Evolutionary conservation across 2,329 filamentous ascomycete species (phyloP).

Genomic region (Verruconis gallopava): DNA sequence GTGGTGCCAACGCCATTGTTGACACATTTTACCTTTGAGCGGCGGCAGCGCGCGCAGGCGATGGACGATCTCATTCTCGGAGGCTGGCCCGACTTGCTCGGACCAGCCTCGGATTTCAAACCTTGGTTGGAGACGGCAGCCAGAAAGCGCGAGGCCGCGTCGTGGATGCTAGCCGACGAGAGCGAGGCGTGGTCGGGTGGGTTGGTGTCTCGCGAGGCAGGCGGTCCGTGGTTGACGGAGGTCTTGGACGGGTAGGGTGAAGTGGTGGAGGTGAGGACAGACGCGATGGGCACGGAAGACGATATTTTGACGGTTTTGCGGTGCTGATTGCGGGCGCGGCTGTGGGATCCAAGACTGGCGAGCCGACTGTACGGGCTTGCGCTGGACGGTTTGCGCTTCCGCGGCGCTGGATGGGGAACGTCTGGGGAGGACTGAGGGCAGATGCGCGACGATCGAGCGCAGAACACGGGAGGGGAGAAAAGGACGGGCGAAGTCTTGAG

Average conservation of each 20-base stretch:
- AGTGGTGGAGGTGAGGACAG: constrained; percentile 15
- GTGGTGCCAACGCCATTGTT: constrained; percentile 59
- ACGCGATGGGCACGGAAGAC: constrained; percentile 16
- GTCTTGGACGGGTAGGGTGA: constrained; percentile 9
- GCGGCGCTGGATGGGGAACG: no score
- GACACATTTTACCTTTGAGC: constrained; percentile 78
- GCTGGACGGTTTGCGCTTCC: no score
- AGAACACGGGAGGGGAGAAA: no score
- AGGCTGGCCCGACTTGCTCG: constrained; percentile 16
- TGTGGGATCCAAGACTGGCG: no score
- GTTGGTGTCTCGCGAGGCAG: constrained; percentile 13
- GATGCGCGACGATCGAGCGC: no score
- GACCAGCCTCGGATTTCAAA: constrained; percentile 8
- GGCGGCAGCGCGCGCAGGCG: constrained; percentile 61
- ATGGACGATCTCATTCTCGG: constrained; percentile 60
- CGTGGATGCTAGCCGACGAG: not conserved
- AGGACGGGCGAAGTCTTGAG: no score
- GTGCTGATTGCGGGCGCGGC: no score
- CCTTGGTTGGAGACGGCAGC: constrained; percentile 15
- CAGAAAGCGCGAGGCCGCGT: constrained; percentile 16
- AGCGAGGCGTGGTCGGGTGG: constrained; percentile 11
- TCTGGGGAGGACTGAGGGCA: no score
- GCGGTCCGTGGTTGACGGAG: constrained; percentile 16
- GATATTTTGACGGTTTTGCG: constrained; percentile 24
- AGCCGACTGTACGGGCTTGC: no score